These are phyloP conservation scores for Zhuliangozyma parablackwelliae DNA, from an alignment of 1,139 yeast species.

Conservation along the genomic window DNA sequence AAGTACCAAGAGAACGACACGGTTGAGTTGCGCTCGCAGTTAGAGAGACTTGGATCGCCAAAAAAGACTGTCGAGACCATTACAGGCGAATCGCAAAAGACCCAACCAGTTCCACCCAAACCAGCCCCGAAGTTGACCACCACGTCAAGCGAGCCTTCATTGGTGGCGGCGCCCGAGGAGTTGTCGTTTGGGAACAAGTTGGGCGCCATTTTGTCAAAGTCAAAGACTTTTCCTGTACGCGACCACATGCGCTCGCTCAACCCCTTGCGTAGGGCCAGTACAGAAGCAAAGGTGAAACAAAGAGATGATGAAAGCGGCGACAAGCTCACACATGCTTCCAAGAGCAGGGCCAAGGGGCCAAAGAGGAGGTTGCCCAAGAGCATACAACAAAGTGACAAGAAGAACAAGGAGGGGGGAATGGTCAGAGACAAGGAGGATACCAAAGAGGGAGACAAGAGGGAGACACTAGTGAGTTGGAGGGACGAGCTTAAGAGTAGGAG, in stretches of 20 bases:
- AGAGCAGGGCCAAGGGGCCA: constrained; percentile 69
- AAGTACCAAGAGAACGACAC: constrained; percentile 22
- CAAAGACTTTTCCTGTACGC: constrained; percentile 7
- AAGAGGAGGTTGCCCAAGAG: constrained; percentile 60
- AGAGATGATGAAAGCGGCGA: constrained; percentile 11
- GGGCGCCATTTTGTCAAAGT: constrained; percentile 7
- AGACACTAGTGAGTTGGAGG: too few relatives aligned
- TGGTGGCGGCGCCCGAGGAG: constrained; percentile 2
- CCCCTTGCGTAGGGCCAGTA: neutral
- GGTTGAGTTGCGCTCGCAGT: constrained; percentile 19
- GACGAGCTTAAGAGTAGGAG: constrained; percentile 47
- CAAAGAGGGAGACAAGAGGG: neutral
- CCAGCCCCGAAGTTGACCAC: neutral
- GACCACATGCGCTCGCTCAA: neutral
- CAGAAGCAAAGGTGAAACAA: constrained; percentile 1
- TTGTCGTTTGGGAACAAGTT: constrained; percentile 8
- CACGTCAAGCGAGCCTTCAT: neutral
- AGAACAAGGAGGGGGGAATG: neutral
- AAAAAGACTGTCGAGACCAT: neutral
- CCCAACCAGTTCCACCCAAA: constrained; percentile 1
- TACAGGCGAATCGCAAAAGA: constrained; percentile 2
- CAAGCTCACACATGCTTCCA: constrained; percentile 54
- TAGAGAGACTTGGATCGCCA: constrained; percentile 13
- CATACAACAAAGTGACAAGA: constrained; percentile 5
- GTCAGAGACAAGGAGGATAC: neutral